Conservation (phyloP, 2,329 filamentous ascomycete species). For the Cercospora zeina region DNA sequence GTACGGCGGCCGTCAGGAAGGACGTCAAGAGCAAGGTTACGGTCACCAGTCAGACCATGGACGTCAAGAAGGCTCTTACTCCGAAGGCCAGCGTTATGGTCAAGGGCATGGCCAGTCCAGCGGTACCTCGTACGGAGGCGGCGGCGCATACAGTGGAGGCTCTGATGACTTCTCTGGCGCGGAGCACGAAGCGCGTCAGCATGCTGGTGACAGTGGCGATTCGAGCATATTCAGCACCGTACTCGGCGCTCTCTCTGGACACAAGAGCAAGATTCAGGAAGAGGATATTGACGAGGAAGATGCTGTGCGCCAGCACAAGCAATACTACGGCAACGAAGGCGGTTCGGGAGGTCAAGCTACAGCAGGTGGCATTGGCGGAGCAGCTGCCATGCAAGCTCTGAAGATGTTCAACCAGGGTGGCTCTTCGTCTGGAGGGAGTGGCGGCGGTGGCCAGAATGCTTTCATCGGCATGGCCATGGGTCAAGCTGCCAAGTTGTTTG, state of each 20-base stretch:
- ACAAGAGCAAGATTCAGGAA: constrained; percentile 52
- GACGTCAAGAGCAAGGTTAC: constrained; percentile 27
- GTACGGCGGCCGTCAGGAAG: constrained; percentile 25
- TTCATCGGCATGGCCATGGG: constrained; percentile 61
- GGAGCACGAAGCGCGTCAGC: constrained; percentile 56
- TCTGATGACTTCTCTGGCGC: constrained; percentile 57
- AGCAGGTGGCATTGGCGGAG: constrained; percentile 58
- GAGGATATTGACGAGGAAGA: constrained; percentile 63
- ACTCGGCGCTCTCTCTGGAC: constrained; percentile 56
- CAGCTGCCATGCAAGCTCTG: constrained; percentile 77
- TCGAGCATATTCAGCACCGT: constrained; percentile 57
- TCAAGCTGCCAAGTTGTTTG: constrained; percentile 76
- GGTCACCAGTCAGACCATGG: constrained; percentile 38
- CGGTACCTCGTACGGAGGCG: constrained; percentile 47
- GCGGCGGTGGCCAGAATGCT: constrained; percentile 65
- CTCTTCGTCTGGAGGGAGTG: constrained; percentile 37
- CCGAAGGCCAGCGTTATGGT: constrained; percentile 33
- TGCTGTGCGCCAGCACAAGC: constrained; percentile 72
- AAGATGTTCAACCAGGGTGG: constrained; percentile 64
- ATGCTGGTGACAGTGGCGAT: constrained; percentile 55
- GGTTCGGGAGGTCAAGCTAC: constrained; percentile 50
- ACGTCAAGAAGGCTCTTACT: constrained; percentile 35
- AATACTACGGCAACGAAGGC: constrained; percentile 63
- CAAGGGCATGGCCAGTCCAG: constrained; percentile 43
- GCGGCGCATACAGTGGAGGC: constrained; percentile 39